Evolutionary conservation across 306 rosid species (phyloP), one percentile per base, ranked within the genome.

Genomic region (Carpinus viminea): DNA sequence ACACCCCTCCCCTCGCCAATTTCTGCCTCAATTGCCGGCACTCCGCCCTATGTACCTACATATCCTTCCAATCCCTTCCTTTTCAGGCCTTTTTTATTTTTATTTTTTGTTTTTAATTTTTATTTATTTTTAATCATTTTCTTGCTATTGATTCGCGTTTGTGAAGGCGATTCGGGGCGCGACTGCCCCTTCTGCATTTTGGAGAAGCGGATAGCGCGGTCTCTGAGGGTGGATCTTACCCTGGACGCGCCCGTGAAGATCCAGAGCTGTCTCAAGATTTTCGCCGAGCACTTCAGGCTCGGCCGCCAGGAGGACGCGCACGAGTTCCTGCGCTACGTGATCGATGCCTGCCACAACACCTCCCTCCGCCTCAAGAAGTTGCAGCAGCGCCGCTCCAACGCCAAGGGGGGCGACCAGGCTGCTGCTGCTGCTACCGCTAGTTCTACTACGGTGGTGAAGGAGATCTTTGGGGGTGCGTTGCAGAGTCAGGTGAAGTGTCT

Each of bases 401-500:
- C 20, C 5, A 66, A 66, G 71, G 71, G 71, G 17, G 71, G 90
- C 12, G 89, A 76, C 57, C 86, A 80, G 36, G 68, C 13, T 65
- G 41, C 72, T 47, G 52, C 36, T 5, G 6, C 28, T 2, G 78
- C 38, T 1, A 76, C 47, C 62, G 80, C 70, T 18, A 60, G 64
- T 5, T 68, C 78, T 3, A 51, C 79, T 1, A 84, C 97, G 2
- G 93, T 90, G 72, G 98, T 96, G 62, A 93, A 87, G 88, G 97
- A 93, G 43, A 96, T 96, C 15, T 96, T 96, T 26, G 99, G 99
- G 18, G 99, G 99, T 43, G 88, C 98, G 28, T 85, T 96, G 91
- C 98, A 93, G 97, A 96, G 98, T 80, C 99, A 96, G 96, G 98
- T 96, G 88, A 96, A 91, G 86, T 96, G 99, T 80, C 83, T 89